Base-by-base conservation (phyloP, 1,284 basidiomycete species). In the Heterobasidion irregulare region DNA sequence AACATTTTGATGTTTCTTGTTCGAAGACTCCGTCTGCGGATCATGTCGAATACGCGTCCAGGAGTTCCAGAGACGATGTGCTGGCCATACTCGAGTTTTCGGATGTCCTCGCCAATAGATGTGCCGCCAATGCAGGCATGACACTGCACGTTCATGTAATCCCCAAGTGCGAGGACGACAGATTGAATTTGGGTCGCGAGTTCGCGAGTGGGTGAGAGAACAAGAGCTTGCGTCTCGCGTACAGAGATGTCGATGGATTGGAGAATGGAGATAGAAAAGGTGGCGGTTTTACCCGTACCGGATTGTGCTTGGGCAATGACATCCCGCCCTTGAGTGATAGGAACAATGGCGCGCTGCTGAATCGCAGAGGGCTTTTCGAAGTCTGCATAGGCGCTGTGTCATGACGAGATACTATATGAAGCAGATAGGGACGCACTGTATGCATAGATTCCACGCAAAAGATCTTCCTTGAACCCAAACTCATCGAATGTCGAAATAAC, bases 1-100 rank as follows among this genome's bases (percentile, higher is more conserved):
- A 99, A 84, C 94, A 99, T 98, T 78, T 99, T 99, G 83, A 99
- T 97, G 74, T 98, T 98, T 61, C 95, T 84, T 52, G 97, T 99
- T 55, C 95, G 85, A 54, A 99, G 78, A 69, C 89, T 90, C 61
- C 96, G 82, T 62, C 97, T 83, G 58, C 95, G 84, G 76, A 99
- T 99, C 97, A 99, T 99, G 74, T 99, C 97, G 67, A 97, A 99
- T 15, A 99, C 97, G 67, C 97, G 91, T 8, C 97, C 97, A 15
- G 97, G 97, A 7, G 97, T 98, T 18, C 97, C 97, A 6, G 92
- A 94, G 35, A 99, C 95, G 60, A 99, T 91, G 69, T 99, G 97
- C 66, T 97, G 94, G 4, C 97, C 97, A 61, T 98, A 94, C 72
- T 98, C 94, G 56, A 99, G 83, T 75, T 99, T 99, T 63, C 93